These are phyloP conservation scores for Penicillium paradoxum DNA, from an alignment of 495 filamentous ascomycete genomes.

Conservation along the genomic window DNA sequence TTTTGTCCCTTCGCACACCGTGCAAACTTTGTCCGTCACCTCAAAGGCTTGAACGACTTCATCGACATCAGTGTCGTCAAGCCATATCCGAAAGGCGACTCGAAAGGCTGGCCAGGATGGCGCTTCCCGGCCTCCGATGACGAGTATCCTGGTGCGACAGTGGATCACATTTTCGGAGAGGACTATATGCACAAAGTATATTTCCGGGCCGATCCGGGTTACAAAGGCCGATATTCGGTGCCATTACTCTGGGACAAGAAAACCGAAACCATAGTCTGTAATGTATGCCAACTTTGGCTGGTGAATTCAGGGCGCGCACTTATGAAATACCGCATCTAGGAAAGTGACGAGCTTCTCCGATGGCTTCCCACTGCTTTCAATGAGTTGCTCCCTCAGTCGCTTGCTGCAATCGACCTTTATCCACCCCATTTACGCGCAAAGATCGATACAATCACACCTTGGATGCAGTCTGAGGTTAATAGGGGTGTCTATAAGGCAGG, in stretches of 20 bases:
- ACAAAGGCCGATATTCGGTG: conserved; percentile 51
- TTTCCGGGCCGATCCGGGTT: conserved; percentile 46
- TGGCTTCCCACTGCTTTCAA: conserved; percentile 48
- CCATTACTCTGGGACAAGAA: conserved; percentile 55
- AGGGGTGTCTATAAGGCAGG: too few species aligned
- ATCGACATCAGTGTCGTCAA: conserved; percentile 69
- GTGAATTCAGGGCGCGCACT: background rate
- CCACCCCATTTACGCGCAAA: too few species aligned
- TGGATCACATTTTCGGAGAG: conserved; percentile 47
- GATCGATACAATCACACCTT: too few species aligned
- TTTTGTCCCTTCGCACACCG: conserved; percentile 64
- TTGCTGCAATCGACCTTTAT: too few species aligned
- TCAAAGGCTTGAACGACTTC: conserved; percentile 72
- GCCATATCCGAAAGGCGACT: conserved; percentile 58
- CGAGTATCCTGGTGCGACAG: conserved; percentile 48
- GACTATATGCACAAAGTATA: conserved; percentile 50
- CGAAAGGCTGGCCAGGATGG: conserved; percentile 49
- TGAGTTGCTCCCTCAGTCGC: conserved; percentile 19
- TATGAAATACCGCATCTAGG: conserved; percentile 15
- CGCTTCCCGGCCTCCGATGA: conserved; percentile 42
- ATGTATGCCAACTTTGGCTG: conserved; percentile 18
- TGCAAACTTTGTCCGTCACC: conserved; percentile 51
- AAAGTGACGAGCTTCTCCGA: conserved; percentile 49
- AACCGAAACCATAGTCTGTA: conserved; percentile 43
- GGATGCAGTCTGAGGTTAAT: too few species aligned